Conservation (phyloP, 768 basidiomycete genomes). For the Auricularia sp. region DNA sequence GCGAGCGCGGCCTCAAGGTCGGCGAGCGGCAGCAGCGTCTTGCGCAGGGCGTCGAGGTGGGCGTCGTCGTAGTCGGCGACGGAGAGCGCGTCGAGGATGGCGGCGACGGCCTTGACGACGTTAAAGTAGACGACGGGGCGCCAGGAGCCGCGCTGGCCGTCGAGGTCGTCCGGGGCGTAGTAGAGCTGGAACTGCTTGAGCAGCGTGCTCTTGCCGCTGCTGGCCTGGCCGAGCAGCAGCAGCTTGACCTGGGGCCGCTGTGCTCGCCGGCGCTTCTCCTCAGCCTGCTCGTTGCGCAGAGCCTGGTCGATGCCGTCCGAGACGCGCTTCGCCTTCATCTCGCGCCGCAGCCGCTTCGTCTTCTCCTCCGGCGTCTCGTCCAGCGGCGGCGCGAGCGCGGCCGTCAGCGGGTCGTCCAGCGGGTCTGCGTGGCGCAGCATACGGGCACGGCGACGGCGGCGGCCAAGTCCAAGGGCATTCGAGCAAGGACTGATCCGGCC, state of each 20-base stretch:
- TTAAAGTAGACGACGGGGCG: constrained; percentile 75
- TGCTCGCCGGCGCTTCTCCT: constrained; percentile 5
- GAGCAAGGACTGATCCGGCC: background rate
- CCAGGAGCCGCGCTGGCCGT: constrained; percentile 66
- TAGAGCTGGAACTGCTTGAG: constrained; percentile 79
- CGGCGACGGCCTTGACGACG: constrained; percentile 67
- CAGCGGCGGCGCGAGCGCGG: constrained; percentile 3
- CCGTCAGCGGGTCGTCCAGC: constrained; percentile 5
- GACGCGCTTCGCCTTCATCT: constrained; percentile 3
- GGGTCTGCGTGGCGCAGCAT: background rate
- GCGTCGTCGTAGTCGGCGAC: background rate
- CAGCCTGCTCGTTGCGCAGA: constrained; percentile 8
- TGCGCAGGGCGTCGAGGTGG: constrained; percentile 27
- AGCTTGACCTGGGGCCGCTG: constrained; percentile 27
- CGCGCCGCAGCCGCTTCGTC: constrained; percentile 1
- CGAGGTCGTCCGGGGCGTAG: constrained; percentile 61
- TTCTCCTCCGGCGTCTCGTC: constrained; percentile 4
- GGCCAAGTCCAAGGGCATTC: background rate
- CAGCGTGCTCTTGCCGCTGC: constrained; percentile 54
- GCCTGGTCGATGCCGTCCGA: constrained; percentile 4
- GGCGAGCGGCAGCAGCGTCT: constrained; percentile 50
- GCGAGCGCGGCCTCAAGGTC: constrained; percentile 59
- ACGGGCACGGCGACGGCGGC: background rate
- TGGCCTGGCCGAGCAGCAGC: constrained; percentile 17
- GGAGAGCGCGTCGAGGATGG: constrained; percentile 63